Percentiles rank a stretch among this genome's conserved stretches.
These are phyloP conservation scores for Zizania palustris DNA, from an alignment of 202 grass and related monocot species.

Conservation along the genomic window DNA sequence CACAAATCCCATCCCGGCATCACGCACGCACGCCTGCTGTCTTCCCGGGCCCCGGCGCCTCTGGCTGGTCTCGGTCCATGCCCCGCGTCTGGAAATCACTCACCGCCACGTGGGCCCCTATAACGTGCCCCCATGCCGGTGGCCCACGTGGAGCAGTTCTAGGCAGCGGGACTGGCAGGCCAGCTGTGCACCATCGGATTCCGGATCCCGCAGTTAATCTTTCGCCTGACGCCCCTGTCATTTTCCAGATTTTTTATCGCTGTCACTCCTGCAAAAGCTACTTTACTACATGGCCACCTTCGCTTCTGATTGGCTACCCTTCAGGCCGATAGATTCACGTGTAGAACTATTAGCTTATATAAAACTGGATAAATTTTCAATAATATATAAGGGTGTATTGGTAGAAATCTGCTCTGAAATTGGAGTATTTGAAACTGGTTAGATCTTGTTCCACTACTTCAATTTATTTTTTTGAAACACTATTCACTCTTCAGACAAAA, in stretches of 20 bases:
- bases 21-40: not conserved
- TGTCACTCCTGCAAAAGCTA: slow-evolving; percentile 16
- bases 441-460: too few relatives aligned
- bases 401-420: too few relatives aligned
- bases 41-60: not conserved
- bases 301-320: not conserved
- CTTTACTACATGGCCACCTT: not conserved
- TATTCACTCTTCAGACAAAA: too few relatives aligned
- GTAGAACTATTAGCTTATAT: too few relatives aligned
- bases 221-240: slow-evolving; percentile 31
- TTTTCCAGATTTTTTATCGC: not conserved
- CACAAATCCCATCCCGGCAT: too few relatives aligned
- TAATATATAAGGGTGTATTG: too few relatives aligned
- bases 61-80: not conserved
- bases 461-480: too few relatives aligned
- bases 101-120: not conserved
- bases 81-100: not conserved
- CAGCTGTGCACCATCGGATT: slow-evolving; percentile 15
- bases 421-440: too few relatives aligned
- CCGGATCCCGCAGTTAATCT: slow-evolving; percentile 18
- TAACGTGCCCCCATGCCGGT: not conserved
- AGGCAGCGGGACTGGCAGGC: not conserved
- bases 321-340: too few relatives aligned
- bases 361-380: too few relatives aligned
- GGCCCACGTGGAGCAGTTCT: not conserved